Conservation (phyloP, 202 grass and related monocot species). For the Setaria viridis region DNA sequence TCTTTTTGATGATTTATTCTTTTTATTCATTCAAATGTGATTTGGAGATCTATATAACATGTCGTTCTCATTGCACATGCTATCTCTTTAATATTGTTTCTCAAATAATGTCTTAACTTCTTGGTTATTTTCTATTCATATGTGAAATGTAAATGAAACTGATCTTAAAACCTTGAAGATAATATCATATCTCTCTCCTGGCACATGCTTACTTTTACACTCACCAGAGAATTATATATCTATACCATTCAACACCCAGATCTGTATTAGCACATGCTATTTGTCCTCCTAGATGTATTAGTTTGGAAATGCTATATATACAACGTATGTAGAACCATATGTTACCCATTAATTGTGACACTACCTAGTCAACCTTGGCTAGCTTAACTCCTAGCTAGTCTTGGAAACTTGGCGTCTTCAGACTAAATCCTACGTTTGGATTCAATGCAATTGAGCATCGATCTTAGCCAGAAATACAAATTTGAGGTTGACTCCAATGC, state of each 20-base stretch:
- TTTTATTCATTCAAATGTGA: not conserved
- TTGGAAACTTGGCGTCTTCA: not conserved
- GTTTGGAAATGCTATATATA: not conserved
- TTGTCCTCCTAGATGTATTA: not conserved
- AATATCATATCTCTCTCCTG: not conserved
- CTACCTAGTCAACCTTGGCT: not conserved
- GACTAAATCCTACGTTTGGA: not conserved
- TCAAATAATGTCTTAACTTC: not conserved
- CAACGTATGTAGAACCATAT: not conserved
- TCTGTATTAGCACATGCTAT: not conserved
- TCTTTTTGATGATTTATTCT: not conserved
- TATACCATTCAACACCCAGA: not conserved
- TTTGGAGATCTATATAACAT: not conserved
- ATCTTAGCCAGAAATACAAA: not conserved
- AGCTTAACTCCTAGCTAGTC: not conserved
- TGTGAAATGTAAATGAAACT: not conserved
- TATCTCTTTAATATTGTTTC: not conserved
- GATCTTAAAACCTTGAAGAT: not conserved
- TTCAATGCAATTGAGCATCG: not conserved
- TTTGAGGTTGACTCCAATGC: not conserved
- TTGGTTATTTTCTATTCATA: not conserved
- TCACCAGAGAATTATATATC: not conserved
- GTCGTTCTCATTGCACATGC: not conserved
- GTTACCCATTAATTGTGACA: not conserved
- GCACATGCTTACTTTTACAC: not conserved